Evolutionary conservation across 2,329 filamentous ascomycete genomes (phyloP), one percentile per base, ranked within the genome.

Genomic region (Periconia sp.): DNA sequence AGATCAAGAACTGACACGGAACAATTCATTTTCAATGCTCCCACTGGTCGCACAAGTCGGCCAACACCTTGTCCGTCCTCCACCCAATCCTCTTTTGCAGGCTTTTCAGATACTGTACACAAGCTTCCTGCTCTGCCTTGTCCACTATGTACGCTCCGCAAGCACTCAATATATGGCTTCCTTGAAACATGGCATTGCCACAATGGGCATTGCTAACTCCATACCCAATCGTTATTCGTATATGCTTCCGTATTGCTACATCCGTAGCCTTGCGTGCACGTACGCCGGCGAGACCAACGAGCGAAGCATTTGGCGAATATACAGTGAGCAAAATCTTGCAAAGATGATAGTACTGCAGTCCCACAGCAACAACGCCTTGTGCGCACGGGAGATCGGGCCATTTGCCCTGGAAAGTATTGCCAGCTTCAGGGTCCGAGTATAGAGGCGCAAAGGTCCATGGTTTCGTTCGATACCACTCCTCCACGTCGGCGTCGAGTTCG

Each of bases 391-490:
- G 40, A 18, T 46, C 47, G 2, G 62, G 61, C 59, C 61, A 65
- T 3, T 35, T 24, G 4, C 56, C 59, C 4, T 43, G 41, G 36
- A 56, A 65, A 19, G 44, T 48, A 4, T 57, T 56, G 5, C 61
- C 61, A 5, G 56, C 61, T 25, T 54, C 39, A 2, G 50, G 42
- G 17, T 65, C 61, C 7, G 48, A 30, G 21, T 53, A 50, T 1
- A 66, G 42, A 9, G 63, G 43, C 4, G 48, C 49, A 34, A 65
- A 66, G 0, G 56, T 51, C 61, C 62, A 65, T 2, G 63, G 64
- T 25, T 66, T 66, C 5, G 50, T 63, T 2, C 54, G 52, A 17
- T 65, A 52, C 62, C 63, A 68, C 11, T 65, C 59, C 16, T 66
- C 62, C 7, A 61, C 53, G 15, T 68, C 57, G n/a, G 40, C 52